A percentile compares a stretch with the other conserved stretches of the same genome.
Conservation (phyloP, 768 basidiomycete genomes). For the Cytidiella melzeri region DNA sequence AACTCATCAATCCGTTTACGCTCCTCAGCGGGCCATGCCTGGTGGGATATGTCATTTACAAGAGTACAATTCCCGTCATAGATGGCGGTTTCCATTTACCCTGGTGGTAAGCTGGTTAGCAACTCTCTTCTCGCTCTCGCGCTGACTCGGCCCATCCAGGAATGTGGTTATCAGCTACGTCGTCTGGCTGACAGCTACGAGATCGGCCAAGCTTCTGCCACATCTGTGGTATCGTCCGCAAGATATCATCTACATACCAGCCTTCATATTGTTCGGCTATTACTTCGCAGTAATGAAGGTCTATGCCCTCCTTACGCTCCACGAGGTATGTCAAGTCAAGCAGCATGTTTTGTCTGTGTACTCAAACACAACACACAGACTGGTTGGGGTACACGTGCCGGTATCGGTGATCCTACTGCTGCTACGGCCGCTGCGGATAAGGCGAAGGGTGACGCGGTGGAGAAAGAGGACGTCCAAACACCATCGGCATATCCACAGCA, state of each 20-base stretch:
- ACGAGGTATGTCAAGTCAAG: constrained; percentile 69
- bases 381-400: constrained; percentile 93
- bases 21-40: constrained; percentile 79
- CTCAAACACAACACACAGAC: constrained; percentile 39
- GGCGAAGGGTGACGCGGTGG: constrained; percentile 16
- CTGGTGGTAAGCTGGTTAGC: constrained; percentile 56
- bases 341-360: not conserved
- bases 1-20: constrained; percentile 82
- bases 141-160: constrained; percentile 30
- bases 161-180: constrained; percentile 63
- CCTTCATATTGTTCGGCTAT: constrained; percentile 80
- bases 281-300: constrained; percentile 95
- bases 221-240: constrained; percentile 54
- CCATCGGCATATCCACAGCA: constrained; percentile 9
- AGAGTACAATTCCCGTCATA: constrained; percentile 62
- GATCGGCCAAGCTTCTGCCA: constrained; percentile 68
- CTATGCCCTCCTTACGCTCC: constrained; percentile 84
- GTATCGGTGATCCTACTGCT: constrained; percentile 78
- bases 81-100: constrained; percentile 77
- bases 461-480: constrained; percentile 20
- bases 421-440: constrained; percentile 64
- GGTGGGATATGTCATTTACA: constrained; percentile 70
- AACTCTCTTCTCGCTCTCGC: not conserved
- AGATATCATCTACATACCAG: constrained; percentile 54
- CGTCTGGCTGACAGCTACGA: constrained; percentile 65